Evolutionary conservation across 2,329 filamentous ascomycete species (phyloP).

Genomic region (Parastagonospora nodorum): DNA sequence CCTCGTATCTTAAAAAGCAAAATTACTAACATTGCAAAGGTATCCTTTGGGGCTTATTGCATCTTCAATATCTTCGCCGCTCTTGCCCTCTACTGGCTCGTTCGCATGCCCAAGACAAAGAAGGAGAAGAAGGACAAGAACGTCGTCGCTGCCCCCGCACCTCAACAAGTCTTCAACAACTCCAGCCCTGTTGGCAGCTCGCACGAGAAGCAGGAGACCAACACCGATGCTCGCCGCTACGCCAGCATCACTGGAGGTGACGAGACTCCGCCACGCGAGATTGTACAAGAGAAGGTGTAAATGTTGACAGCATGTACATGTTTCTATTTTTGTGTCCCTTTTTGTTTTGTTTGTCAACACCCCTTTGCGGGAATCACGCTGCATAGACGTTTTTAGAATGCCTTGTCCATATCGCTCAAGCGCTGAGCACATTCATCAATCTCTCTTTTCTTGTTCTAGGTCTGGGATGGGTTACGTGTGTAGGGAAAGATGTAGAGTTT

Average conservation of each 20-base stretch:
- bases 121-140: slow-evolving; percentile 39
- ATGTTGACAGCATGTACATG: not conserved
- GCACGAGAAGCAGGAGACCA: not conserved
- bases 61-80: slow-evolving; percentile 58
- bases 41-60: slow-evolving; percentile 58
- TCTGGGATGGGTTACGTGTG: too few species aligned
- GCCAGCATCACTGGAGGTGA: not conserved
- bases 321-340: not conserved
- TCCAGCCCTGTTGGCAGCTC: slow-evolving; percentile 6
- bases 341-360: not conserved
- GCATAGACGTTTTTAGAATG: too few species aligned
- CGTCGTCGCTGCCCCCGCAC: slow-evolving; percentile 1
- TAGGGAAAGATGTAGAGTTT: too few species aligned
- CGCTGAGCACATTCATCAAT: too few species aligned
- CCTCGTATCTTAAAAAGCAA: not conserved
- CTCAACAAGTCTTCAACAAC: slow-evolving; percentile 8
- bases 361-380: too few species aligned
- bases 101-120: slow-evolving; percentile 59
- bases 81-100: slow-evolving; percentile 59
- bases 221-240: not conserved
- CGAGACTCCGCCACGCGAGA: not conserved
- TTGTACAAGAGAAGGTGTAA: not conserved
- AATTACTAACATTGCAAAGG: slow-evolving; percentile 1
- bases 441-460: too few species aligned
- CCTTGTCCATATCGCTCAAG: too few species aligned